Conservation (phyloP, 2,329 filamentous ascomycete genomes). For the Trichoderma aggressivum region DNA sequence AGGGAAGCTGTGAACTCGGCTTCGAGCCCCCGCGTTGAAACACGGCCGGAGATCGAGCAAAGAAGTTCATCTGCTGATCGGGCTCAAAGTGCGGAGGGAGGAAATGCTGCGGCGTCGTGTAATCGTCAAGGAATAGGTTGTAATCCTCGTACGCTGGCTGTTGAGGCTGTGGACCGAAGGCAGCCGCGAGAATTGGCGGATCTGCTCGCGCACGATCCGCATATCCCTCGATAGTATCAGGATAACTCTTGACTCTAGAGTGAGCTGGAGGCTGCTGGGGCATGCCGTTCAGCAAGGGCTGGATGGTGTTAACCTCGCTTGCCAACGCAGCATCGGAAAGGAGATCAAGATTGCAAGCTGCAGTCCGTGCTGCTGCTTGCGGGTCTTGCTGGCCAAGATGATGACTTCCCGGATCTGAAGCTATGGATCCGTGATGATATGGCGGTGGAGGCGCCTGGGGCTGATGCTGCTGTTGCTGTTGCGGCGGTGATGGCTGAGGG, state of each 20-base stretch:
- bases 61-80: constrained; percentile 51
- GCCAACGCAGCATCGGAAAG: constrained; percentile 58
- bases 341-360: constrained; percentile 56
- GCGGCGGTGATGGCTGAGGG: constrained; percentile 9
- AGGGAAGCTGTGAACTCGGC: constrained; percentile 51
- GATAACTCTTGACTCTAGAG: constrained; percentile 48
- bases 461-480: constrained; percentile 21
- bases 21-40: constrained; percentile 44
- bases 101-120: constrained; percentile 52
- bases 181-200: constrained; percentile 39
- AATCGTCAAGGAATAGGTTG: constrained; percentile 58
- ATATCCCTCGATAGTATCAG: constrained; percentile 45
- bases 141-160: constrained; percentile 52
- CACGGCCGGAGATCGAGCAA: constrained; percentile 44
- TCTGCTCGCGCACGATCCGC: constrained; percentile 49
- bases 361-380: constrained; percentile 43
- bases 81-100: constrained; percentile 53
- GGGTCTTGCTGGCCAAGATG: constrained; percentile 45
- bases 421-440: constrained; percentile 42
- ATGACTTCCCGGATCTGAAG: constrained; percentile 34
- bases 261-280: constrained; percentile 39
- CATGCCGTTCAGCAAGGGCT: constrained; percentile 47
- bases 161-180: constrained; percentile 31
- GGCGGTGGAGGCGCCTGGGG: constrained; percentile 23
- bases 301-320: constrained; percentile 53